phyloP scores from a whole-genome alignment of 2,329 filamentous ascomycete species.

The Cryphonectria nitschkei region DNA sequence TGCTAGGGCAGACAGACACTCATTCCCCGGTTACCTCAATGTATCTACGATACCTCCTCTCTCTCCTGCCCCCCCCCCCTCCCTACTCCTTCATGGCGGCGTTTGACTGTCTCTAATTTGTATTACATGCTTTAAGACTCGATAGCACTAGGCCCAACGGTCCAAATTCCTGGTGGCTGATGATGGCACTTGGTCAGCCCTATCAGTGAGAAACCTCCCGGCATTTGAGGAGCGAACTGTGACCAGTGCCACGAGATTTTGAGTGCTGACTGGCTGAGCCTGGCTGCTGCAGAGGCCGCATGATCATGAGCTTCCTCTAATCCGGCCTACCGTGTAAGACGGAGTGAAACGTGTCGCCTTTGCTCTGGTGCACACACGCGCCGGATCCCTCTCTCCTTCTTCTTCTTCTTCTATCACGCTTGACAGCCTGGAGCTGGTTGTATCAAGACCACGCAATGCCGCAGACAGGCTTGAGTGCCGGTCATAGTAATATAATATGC shows the following conservation, averaged over 20 bases:
- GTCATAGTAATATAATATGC: not conserved
- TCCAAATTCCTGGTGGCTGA: conserved; percentile 1
- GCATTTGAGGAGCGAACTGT: conserved; percentile 23
- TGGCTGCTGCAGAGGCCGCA: conserved; percentile 10
- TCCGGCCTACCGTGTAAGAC: too few species aligned
- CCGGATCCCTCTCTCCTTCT: too few species aligned
- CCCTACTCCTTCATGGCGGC: not conserved
- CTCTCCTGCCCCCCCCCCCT: not conserved
- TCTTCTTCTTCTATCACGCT: not conserved
- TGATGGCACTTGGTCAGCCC: conserved; percentile 24
- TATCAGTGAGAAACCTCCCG: conserved; percentile 10
- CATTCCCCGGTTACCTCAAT: not conserved
- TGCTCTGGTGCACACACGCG: not conserved
- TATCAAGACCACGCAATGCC: not conserved
- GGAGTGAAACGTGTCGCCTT: too few species aligned
- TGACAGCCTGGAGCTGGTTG: not conserved
- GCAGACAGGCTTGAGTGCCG: not conserved
- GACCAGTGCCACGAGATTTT: not conserved
- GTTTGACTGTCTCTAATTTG: too few species aligned
- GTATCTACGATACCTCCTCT: not conserved
- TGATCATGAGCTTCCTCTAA: not conserved
- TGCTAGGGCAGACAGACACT: not conserved
- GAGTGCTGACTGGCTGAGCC: conserved; percentile 23
- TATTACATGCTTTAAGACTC: not conserved
- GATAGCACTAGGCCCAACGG: not conserved